A percentile compares a stretch with the other conserved stretches of the same genome.
These are phyloP conservation scores for Shiraia bambusicola DNA, from an alignment of 2,329 filamentous ascomycete species.

Conservation along the genomic window DNA sequence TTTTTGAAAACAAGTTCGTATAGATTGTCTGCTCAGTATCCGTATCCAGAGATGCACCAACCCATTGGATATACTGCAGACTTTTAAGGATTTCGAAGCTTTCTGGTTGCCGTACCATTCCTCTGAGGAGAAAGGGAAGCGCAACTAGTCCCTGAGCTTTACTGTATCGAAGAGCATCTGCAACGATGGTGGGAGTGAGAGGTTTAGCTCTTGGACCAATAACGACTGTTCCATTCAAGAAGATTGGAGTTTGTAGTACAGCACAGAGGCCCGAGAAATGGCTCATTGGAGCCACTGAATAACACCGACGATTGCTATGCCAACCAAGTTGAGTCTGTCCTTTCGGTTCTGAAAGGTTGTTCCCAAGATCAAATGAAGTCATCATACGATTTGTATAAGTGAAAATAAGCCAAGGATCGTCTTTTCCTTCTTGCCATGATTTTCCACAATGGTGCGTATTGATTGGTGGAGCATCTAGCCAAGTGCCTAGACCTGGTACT, in stretches of 20 bases:
- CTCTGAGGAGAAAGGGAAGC: not conserved
- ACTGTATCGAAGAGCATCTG: constrained; percentile 1
- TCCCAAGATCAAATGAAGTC: constrained; percentile 3
- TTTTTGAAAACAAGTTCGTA: constrained; percentile 9
- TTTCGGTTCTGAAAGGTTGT: constrained; percentile 3
- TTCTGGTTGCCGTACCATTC: not conserved
- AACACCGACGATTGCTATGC: not conserved
- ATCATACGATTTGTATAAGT: constrained; percentile 12
- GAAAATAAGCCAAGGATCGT: constrained; percentile 27
- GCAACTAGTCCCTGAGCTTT: constrained; percentile 1
- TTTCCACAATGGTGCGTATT: constrained; percentile 14
- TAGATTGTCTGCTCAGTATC: constrained; percentile 2
- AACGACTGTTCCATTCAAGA: constrained; percentile 1
- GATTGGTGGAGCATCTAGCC: not conserved
- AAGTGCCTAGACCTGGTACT: constrained; percentile 3
- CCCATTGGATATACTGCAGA: constrained; percentile 6
- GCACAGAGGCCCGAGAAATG: constrained; percentile 2
- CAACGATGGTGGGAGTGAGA: not conserved
- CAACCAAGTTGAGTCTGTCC: constrained; percentile 1
- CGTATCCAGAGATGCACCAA: constrained; percentile 2
- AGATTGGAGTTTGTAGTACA: constrained; percentile 4
- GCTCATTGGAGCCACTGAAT: constrained; percentile 1
- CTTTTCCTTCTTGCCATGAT: constrained; percentile 19
- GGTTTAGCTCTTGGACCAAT: not conserved
- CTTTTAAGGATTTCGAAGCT: not conserved